These are phyloP conservation scores for Ceratobasidium sp. DNA, from an alignment of 1,284 basidiomycete genomes.

Conservation along the genomic window DNA sequence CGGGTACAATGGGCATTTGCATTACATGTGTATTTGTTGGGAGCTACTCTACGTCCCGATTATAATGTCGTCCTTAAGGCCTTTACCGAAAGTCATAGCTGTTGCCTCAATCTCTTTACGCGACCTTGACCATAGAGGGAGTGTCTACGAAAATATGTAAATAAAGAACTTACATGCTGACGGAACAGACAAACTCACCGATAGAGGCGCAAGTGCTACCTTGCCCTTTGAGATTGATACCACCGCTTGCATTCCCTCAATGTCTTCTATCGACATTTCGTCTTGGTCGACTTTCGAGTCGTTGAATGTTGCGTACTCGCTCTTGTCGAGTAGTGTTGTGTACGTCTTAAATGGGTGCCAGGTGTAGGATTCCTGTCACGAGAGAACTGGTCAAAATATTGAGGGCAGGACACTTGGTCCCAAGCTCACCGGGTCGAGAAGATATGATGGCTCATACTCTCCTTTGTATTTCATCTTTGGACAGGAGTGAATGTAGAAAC, in stretches of 20 bases:
- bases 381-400: background rate
- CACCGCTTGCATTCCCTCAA: slow-evolving; percentile 27
- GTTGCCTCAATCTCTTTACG: slow-evolving; percentile 17
- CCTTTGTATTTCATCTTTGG: slow-evolving; percentile 98
- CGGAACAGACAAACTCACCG: background rate
- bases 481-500: slow-evolving; percentile 93
- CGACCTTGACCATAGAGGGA: background rate
- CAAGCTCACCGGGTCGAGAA: slow-evolving; percentile 84
- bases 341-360: slow-evolving; percentile 80
- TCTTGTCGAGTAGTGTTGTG: slow-evolving; percentile 70
- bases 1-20: background rate
- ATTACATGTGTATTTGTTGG: too few relatives aligned
- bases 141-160: slow-evolving; percentile 21
- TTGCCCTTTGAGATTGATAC: slow-evolving; percentile 9
- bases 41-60: slow-evolving; percentile 13
- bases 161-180: background rate
- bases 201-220: slow-evolving; percentile 10
- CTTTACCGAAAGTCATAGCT: slow-evolving; percentile 31
- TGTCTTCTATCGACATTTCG: slow-evolving; percentile 25
- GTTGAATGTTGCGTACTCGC: slow-evolving; percentile 78
- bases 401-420: slow-evolving; percentile 33
- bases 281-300: slow-evolving; percentile 58
- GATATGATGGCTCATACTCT: slow-evolving; percentile 88
- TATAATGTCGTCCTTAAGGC: slow-evolving; percentile 39
- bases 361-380: slow-evolving; percentile 74